Conservation (phyloP, 495 filamentous ascomycete genomes). For the Stereocaulon alpinum region DNA sequence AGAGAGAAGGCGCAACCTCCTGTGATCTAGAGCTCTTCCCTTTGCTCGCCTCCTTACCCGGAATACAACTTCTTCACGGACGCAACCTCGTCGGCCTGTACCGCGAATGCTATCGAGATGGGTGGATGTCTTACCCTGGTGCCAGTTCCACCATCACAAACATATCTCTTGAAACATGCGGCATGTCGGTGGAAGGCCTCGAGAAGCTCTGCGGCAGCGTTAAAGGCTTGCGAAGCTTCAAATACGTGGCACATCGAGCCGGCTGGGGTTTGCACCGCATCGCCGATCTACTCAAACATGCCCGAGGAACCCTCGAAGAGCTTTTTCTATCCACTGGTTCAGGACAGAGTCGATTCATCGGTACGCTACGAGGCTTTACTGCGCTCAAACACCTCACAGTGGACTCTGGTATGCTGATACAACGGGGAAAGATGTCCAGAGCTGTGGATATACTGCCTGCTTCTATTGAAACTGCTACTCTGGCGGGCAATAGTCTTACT, state of each 20-base stretch:
- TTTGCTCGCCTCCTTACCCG: constrained; percentile 17
- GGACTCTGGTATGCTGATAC: constrained; percentile 18
- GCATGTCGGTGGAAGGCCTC: constrained; percentile 21
- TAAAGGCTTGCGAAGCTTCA: constrained; percentile 11
- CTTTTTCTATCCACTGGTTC: constrained; percentile 17
- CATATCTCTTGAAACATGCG: constrained; percentile 18
- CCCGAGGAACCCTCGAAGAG: constrained; percentile 13
- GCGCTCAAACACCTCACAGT: constrained; percentile 16
- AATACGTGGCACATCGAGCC: constrained; percentile 18
- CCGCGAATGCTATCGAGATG: constrained; percentile 20
- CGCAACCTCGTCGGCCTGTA: constrained; percentile 20
- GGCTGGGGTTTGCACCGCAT: constrained; percentile 17
- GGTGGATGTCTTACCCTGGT: constrained; percentile 20
- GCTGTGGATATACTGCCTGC: constrained; percentile 17
- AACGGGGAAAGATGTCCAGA: constrained; percentile 16
- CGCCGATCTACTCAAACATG: constrained; percentile 14
- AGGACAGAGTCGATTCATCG: constrained; percentile 15
- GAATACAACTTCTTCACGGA: constrained; percentile 14
- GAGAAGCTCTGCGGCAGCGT: constrained; percentile 17
- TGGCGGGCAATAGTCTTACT: constrained; percentile 19
- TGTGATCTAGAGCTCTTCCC: constrained; percentile 20
- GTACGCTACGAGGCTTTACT: constrained; percentile 16
- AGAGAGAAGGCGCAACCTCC: constrained; percentile 6
- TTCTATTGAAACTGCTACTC: constrained; percentile 16
- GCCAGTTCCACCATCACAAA: constrained; percentile 16